Base-by-base conservation (phyloP, 805 yeast genomes). In the Grigorovia jiainica region DNA sequence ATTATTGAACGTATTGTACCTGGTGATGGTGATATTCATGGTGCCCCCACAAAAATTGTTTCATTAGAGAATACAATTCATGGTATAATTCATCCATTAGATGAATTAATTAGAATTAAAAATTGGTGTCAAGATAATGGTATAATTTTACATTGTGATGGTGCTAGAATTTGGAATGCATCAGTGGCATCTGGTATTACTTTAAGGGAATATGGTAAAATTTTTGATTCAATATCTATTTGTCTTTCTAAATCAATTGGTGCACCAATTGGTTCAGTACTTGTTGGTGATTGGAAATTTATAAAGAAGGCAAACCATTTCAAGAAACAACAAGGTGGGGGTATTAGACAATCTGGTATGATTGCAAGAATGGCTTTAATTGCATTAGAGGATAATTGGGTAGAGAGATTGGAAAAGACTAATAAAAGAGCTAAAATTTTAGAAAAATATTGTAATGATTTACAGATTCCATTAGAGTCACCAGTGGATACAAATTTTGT, bases 111-210 rank as follows among this genome's bases (percentile, higher is more conserved):
- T 43, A 73, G 76, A 43, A 89, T 89, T 51, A 72, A 82, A 34
- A 71, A 65, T 34, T 89, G 84, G 72, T 85, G 90, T 48, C 68
- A 70, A 40, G 72, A 65, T 23, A 70, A 79, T 50, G 70, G 68
- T 42, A 63, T 85, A 42, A 71, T 67, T 42, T 61, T 87, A 50
- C 97, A 90, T 55, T 76, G 87, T 53, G 97, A 89, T 60, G 97
- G 97, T 47, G 97, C 97, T n/a, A 74, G 97, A 53, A 65, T 89
- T 39, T 87, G 92, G 89, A 85, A 84, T 60, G 96, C 96, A n/a
- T 68, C 78, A 33, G 82, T 73, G 10, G 89, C 73, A 20, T 36
- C 56, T 17, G 87, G 83, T 20, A 68, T 83, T 31, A 64, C 86
- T n/a, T 63, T 87, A 46, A 63, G 61, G 16, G 85, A 85, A 53